Conservation (phyloP, 1,139 yeast genomes). For the Taiozyma sp. region DNA sequence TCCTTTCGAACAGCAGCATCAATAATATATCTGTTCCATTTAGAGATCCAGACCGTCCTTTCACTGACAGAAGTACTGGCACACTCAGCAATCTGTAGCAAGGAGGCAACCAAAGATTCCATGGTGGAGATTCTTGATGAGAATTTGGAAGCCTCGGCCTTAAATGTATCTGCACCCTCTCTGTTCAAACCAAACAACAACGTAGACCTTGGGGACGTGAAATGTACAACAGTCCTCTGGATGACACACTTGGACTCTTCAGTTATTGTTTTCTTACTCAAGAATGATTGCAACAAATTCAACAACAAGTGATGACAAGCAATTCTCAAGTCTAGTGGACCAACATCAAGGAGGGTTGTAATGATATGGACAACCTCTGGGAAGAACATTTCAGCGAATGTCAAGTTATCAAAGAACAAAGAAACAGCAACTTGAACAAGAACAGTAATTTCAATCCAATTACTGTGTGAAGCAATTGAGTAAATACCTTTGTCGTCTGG, state of each 20-base stretch:
- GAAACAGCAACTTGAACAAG: slow-evolving; percentile 62
- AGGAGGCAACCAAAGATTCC: slow-evolving; percentile 59
- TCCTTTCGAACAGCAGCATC: slow-evolving; percentile 57
- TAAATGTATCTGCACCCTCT: slow-evolving; percentile 39
- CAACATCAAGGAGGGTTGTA: slow-evolving; percentile 68
- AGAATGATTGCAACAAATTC: slow-evolving; percentile 68
- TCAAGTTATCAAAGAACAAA: slow-evolving; percentile 65
- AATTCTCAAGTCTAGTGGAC: slow-evolving; percentile 61
- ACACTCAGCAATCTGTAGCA: slow-evolving; percentile 52
- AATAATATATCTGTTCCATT: slow-evolving; percentile 65
- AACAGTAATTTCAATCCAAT: slow-evolving; percentile 70
- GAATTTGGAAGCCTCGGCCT: slow-evolving; percentile 37
- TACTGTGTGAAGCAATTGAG: slow-evolving; percentile 49
- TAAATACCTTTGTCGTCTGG: slow-evolving; percentile 32
- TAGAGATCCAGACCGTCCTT: slow-evolving; percentile 55
- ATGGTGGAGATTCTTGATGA: slow-evolving; percentile 50
- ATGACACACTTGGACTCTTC: slow-evolving; percentile 39
- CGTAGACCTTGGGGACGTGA: slow-evolving; percentile 68
- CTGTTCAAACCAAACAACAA: slow-evolving; percentile 77
- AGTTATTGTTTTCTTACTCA: slow-evolving; percentile 50
- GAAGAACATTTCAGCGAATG: slow-evolving; percentile 58
- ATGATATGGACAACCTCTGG: slow-evolving; percentile 71
- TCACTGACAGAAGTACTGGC: slow-evolving; percentile 39
- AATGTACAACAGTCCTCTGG: slow-evolving; percentile 47
- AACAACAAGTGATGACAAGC: slow-evolving; percentile 62